phyloP scores from a whole-genome alignment of 495 filamentous ascomycete genomes.

The Lasiosphaeris hirsuta region DNA sequence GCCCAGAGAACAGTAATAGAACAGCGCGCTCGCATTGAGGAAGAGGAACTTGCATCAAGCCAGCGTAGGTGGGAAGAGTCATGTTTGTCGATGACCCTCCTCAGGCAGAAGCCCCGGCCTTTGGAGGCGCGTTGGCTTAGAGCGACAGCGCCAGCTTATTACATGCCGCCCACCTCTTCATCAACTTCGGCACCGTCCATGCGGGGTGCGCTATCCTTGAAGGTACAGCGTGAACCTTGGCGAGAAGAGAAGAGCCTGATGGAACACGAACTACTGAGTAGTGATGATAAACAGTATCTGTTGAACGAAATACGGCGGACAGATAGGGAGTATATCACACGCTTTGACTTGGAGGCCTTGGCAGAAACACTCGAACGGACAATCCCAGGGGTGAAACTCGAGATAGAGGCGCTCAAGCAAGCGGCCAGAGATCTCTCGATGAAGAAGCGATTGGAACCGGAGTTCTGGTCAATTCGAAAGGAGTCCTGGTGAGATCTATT shows the following conservation, averaged over 20 bases:
- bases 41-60: too few species aligned
- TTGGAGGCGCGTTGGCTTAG: too few species aligned
- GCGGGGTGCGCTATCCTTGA: too few species aligned
- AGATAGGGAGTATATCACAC: not conserved
- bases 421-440: not conserved
- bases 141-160: too few species aligned
- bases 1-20: too few species aligned
- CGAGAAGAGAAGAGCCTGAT: not conserved
- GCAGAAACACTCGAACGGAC: constrained; percentile 4
- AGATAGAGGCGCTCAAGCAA: constrained; percentile 4
- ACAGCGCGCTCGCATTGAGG: too few species aligned
- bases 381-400: not conserved
- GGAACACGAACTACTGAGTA: not conserved
- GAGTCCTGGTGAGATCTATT: not conserved
- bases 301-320: not conserved
- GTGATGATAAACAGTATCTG: constrained; percentile 4
- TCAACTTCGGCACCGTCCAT: too few species aligned
- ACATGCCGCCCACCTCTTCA: too few species aligned
- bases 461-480: not conserved
- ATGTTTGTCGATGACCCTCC: too few species aligned
- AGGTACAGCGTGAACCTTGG: too few species aligned
- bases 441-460: not conserved
- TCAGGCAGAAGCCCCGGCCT: too few species aligned
- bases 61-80: too few species aligned
- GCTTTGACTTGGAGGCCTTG: not conserved